Percentiles rank a stretch among this genome's conserved stretches.
Evolutionary conservation across 2,329 filamentous ascomycete genomes (phyloP).

Genomic region (Sarocladiaceae sp.): DNA sequence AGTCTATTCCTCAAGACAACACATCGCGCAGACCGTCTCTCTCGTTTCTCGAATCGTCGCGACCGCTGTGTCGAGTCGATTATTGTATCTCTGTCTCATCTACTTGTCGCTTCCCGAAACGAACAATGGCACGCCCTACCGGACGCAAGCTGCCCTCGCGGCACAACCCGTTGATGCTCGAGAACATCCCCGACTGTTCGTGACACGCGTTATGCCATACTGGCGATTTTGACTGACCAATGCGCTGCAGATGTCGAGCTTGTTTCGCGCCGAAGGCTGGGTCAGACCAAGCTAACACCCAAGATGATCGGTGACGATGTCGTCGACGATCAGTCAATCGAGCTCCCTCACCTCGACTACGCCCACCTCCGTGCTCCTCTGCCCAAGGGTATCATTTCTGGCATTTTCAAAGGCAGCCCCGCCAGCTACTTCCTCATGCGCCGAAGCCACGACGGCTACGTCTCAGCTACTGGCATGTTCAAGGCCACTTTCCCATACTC

Average conservation of each 20-base stretch:
- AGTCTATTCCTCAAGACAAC: background rate
- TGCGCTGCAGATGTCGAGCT: constrained; percentile 60
- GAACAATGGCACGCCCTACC: constrained; percentile 31
- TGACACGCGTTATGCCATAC: constrained; percentile 11
- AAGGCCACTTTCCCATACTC: constrained; percentile 84
- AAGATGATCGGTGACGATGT: constrained; percentile 60
- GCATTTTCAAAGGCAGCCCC: constrained; percentile 86
- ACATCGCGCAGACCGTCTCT: background rate
- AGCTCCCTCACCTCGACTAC: constrained; percentile 87
- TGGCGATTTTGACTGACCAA: constrained; percentile 15
- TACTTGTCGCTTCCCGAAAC: constrained; percentile 9
- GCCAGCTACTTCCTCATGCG: constrained; percentile 97
- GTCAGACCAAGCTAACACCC: constrained; percentile 84
- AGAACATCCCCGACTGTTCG: constrained; percentile 60
- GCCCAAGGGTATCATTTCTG: constrained; percentile 85
- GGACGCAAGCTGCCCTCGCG: constrained; percentile 51
- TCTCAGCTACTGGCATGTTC: constrained; percentile 89
- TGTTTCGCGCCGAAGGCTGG: constrained; percentile 78
- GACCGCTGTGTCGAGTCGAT: constrained; percentile 5
- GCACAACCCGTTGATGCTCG: constrained; percentile 63
- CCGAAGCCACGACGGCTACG: constrained; percentile 77
- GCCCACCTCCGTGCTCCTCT: constrained; percentile 90
- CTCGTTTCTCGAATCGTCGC: constrained; percentile 2
- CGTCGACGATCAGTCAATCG: constrained; percentile 66
- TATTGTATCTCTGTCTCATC: constrained; percentile 13